Percentiles rank a stretch among this genome's conserved stretches.
Conservation (phyloP, 2,329 filamentous ascomycete genomes). For the Aspergillus aculeatus region DNA sequence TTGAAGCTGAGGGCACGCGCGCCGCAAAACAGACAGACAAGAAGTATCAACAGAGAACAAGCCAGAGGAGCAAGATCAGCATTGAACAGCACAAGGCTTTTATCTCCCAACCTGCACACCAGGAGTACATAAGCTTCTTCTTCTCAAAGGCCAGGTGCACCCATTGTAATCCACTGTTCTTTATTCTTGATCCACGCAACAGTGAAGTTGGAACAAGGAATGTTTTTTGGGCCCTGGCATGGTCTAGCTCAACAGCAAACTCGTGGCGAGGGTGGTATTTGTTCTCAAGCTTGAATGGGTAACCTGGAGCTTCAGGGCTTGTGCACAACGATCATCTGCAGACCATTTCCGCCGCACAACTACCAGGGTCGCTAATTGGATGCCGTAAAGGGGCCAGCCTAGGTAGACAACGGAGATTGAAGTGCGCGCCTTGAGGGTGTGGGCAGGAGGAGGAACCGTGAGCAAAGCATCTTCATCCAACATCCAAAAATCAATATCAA, state of each 20-base stretch:
- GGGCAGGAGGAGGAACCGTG: slow-evolving; percentile 18
- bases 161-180: slow-evolving; percentile 6
- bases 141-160: not conserved
- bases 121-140: slow-evolving; percentile 11
- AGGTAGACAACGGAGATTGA: slow-evolving; percentile 19
- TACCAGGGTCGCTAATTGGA: slow-evolving; percentile 24
- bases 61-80: slow-evolving; percentile 2
- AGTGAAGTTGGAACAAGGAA: slow-evolving; percentile 19
- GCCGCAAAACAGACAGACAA: not conserved
- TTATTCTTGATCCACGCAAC: slow-evolving; percentile 1
- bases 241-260: slow-evolving; percentile 25
- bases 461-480: slow-evolving; percentile 17
- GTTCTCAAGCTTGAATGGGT: slow-evolving; percentile 24
- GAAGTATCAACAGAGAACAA: slow-evolving; percentile 8
- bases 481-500: slow-evolving; percentile 28
- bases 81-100: slow-evolving; percentile 5
- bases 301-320: slow-evolving; percentile 22
- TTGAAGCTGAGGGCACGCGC: slow-evolving; percentile 5
- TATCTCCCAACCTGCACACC: not conserved
- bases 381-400: slow-evolving; percentile 24
- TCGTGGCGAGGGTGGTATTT: slow-evolving; percentile 32
- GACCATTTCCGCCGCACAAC: slow-evolving; percentile 25
- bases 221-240: slow-evolving; percentile 27
- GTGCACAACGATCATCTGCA: slow-evolving; percentile 25
- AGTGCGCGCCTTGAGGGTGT: slow-evolving; percentile 17